Evolutionary conservation across 73 alveolate genomes (phyloP), one percentile per base, ranked within the genome.

Genomic region (Paramecium tetraurelia): DNA sequence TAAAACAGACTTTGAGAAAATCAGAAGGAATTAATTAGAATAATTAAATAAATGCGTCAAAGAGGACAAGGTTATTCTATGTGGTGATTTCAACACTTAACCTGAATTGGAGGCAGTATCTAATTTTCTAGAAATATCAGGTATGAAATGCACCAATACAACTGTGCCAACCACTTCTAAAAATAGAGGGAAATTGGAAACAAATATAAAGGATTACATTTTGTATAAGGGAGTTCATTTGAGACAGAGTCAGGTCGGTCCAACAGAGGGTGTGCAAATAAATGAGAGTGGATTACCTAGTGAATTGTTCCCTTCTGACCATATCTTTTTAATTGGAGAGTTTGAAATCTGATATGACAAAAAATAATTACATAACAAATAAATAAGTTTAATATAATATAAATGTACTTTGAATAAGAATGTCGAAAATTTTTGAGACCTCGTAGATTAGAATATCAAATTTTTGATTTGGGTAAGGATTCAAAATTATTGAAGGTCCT

Each of bases 181-280:
- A 48, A 80, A 80, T 80, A 80, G 90, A 80, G 90, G 90, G 18
- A 80, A 40, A 40, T 35, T 80, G 24, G 90, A 80, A 80, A 80
- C 75, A 24, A 48, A 48, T 24, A 80, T 80, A 4, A 80, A 80
- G 27, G 90, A 80, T 20, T 80, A 80, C 16, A 80, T 80, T n/a
- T 48, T 80, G 11, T 80, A 80, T 80, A 44, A 22, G 46, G 57
- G 57, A 4, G 53, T 80, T 1, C 10, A 80, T 1, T 35, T 80
- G 6, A 44, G 3, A 22, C 4, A 80, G 21, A 21, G 29, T 12
- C 7, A 80, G 20, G 31, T 80, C 0, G 84, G 84, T 63, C 90
- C 90, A 41, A 53, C 11, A 53, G 70, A 80, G 4, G 76, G 35
- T 3, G 33, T 48, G 3, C 10, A 63, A 41, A 6, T 44, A 2